These are phyloP conservation scores for Didymella keratinophila DNA, from an alignment of 2,329 filamentous ascomycete genomes.

Conservation along the genomic window DNA sequence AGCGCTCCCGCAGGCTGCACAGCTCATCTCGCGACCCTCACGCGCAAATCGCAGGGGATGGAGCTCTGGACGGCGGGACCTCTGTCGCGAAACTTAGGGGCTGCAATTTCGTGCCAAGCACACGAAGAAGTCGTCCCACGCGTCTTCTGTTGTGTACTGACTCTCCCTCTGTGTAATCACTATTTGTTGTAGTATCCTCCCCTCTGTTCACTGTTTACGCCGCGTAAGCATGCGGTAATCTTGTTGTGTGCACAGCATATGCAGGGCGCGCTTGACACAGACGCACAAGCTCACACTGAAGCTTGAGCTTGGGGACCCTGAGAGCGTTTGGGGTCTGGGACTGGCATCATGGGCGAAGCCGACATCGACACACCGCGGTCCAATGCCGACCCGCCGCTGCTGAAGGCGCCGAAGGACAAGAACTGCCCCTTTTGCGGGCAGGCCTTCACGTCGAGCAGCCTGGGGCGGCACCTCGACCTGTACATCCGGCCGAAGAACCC, in stretches of 20 bases:
- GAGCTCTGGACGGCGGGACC: slow-evolving; percentile 25
- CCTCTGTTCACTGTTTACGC: slow-evolving; percentile 25
- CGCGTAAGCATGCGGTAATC: slow-evolving; percentile 43
- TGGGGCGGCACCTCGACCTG: slow-evolving; percentile 91
- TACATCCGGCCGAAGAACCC: slow-evolving; percentile 95
- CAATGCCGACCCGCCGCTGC: slow-evolving; percentile 29
- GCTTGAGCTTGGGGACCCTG: slow-evolving; percentile 25
- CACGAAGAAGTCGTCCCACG: slow-evolving; percentile 18
- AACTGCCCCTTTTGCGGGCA: slow-evolving; percentile 88
- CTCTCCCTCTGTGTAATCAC: background rate
- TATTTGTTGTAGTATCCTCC: background rate
- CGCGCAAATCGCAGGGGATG: slow-evolving; percentile 30
- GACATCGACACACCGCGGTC: slow-evolving; percentile 33
- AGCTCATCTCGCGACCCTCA: slow-evolving; percentile 23
- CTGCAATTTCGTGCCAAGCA: slow-evolving; percentile 33
- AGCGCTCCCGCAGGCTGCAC: slow-evolving; percentile 28
- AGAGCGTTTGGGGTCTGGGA: slow-evolving; percentile 5
- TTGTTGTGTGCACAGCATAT: slow-evolving; percentile 14
- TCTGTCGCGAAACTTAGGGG: slow-evolving; percentile 25
- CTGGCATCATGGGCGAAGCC: slow-evolving; percentile 45
- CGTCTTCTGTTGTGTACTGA: slow-evolving; percentile 14
- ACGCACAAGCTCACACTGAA: slow-evolving; percentile 26
- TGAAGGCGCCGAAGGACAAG: slow-evolving; percentile 77
- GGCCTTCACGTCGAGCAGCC: slow-evolving; percentile 83
- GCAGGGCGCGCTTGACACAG: slow-evolving; percentile 18